Evolutionary conservation across 805 yeast species (phyloP).

Genomic region (Wickerhamomyces canadensis): DNA sequence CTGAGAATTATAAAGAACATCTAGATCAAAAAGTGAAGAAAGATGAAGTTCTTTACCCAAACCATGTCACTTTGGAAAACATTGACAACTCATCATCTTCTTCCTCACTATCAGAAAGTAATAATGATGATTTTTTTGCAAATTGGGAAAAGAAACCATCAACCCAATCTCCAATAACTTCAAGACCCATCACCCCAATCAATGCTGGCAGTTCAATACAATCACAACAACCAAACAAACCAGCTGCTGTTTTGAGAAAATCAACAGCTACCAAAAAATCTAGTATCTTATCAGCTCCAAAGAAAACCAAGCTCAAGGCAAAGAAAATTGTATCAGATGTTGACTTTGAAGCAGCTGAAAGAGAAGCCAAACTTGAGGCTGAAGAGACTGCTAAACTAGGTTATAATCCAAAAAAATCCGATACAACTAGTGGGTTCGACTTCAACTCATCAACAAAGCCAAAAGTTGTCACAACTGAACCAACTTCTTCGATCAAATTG

Average conservation of each 20-base stretch:
- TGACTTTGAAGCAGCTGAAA: slow-evolving; percentile 64
- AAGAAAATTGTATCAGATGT: slow-evolving; percentile 52
- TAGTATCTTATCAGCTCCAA: slow-evolving; percentile 47
- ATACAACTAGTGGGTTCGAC: slow-evolving; percentile 7
- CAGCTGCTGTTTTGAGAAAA: slow-evolving; percentile 26
- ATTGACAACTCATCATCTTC: slow-evolving; percentile 31
- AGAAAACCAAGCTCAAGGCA: slow-evolving; percentile 53
- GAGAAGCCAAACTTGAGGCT: slow-evolving; percentile 77
- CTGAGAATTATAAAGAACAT: slow-evolving; percentile 76
- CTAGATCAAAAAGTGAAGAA: slow-evolving; percentile 59
- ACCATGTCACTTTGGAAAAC: slow-evolving; percentile 60
- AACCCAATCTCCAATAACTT: slow-evolving; percentile 27
- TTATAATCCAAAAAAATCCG: slow-evolving; percentile 32
- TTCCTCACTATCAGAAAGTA: slow-evolving; percentile 29
- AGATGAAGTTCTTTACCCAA: slow-evolving; percentile 72
- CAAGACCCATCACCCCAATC: slow-evolving; percentile 27
- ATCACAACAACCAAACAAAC: slow-evolving; percentile 16
- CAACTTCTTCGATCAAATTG: slow-evolving; percentile 6
- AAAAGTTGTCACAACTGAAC: slow-evolving; percentile 20
- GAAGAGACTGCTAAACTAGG: slow-evolving; percentile 49
- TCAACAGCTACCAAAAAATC: slow-evolving; percentile 30
- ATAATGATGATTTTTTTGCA: slow-evolving; percentile 83
- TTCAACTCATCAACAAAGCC: slow-evolving; percentile 14
- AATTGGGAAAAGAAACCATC: slow-evolving; percentile 80
- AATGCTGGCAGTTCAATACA: slow-evolving; percentile 8